Evolutionary conservation across 2,329 filamentous ascomycete genomes (phyloP).

Genomic region (Trichoderma sp.): DNA sequence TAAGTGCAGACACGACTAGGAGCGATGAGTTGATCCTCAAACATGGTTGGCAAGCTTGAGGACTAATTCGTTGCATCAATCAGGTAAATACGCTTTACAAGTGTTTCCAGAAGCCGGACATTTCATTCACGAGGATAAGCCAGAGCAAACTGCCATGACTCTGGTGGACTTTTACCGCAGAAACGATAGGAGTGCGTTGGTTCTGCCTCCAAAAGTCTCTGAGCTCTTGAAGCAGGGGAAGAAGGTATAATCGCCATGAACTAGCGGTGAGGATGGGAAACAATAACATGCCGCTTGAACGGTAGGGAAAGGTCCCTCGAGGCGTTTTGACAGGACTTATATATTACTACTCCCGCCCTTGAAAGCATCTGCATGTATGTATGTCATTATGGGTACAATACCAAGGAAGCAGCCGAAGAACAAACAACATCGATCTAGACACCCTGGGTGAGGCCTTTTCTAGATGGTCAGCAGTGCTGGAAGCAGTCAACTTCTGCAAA

Average conservation of each 20-base stretch:
- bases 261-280: not conserved
- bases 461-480: not conserved
- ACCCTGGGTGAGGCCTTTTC: not conserved
- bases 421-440: not conserved
- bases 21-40: not conserved
- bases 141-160: slow-evolving; percentile 82
- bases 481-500: not conserved
- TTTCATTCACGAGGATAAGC: slow-evolving; percentile 94
- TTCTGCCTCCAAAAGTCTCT: slow-evolving; percentile 89
- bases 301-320: not conserved
- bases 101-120: slow-evolving; percentile 95
- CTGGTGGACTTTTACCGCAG: slow-evolving; percentile 89
- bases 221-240: slow-evolving; percentile 67
- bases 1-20: slow-evolving; percentile 38
- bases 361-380: not conserved
- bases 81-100: slow-evolving; percentile 90
- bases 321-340: slow-evolving; percentile 11
- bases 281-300: not conserved
- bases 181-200: slow-evolving; percentile 82
- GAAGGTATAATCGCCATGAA: slow-evolving; percentile 47
- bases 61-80: not conserved
- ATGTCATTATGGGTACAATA: not conserved
- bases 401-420: not conserved
- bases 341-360: slow-evolving; percentile 1
- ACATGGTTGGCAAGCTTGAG: not conserved